phyloP scores from a whole-genome alignment of 768 basidiomycete species.

The Pluteus cervinus region DNA sequence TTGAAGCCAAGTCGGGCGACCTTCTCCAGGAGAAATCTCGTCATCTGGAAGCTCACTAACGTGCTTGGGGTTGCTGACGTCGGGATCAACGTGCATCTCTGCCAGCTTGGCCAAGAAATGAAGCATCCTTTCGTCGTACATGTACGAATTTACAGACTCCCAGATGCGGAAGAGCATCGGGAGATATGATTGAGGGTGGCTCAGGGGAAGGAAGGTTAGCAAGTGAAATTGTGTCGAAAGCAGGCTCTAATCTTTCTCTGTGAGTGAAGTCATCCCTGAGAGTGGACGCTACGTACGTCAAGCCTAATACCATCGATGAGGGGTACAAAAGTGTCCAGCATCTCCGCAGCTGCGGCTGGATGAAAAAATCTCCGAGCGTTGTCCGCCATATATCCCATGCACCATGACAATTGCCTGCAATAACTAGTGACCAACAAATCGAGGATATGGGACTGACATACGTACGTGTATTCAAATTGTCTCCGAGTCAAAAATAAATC shows the following conservation, averaged over 20 bases:
- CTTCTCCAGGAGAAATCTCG: slow-evolving; percentile 56
- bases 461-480: slow-evolving; percentile 75
- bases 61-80: slow-evolving; percentile 66
- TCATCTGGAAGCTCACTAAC: slow-evolving; percentile 67
- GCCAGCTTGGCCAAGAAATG: slow-evolving; percentile 73
- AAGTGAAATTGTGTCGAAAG: slow-evolving; percentile 83
- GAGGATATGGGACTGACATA: too few relatives aligned
- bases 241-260: slow-evolving; percentile 34
- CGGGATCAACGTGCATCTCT: slow-evolving; percentile 77
- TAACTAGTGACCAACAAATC: background rate
- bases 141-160: slow-evolving; percentile 85
- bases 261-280: slow-evolving; percentile 5
- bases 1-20: slow-evolving; percentile 47
- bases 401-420: slow-evolving; percentile 66
- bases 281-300: slow-evolving; percentile 43
- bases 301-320: slow-evolving; percentile 67
- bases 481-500: slow-evolving; percentile 74
- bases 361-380: slow-evolving; percentile 80
- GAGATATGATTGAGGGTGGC: slow-evolving; percentile 79
- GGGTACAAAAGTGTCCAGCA: slow-evolving; percentile 84
- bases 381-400: slow-evolving; percentile 67
- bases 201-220: slow-evolving; percentile 78
- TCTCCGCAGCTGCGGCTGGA: slow-evolving; percentile 78
- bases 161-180: slow-evolving; percentile 82
- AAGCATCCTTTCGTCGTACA: slow-evolving; percentile 87